phyloP scores from a whole-genome alignment of 257 asterid species.

The Petunia secreta region DNA sequence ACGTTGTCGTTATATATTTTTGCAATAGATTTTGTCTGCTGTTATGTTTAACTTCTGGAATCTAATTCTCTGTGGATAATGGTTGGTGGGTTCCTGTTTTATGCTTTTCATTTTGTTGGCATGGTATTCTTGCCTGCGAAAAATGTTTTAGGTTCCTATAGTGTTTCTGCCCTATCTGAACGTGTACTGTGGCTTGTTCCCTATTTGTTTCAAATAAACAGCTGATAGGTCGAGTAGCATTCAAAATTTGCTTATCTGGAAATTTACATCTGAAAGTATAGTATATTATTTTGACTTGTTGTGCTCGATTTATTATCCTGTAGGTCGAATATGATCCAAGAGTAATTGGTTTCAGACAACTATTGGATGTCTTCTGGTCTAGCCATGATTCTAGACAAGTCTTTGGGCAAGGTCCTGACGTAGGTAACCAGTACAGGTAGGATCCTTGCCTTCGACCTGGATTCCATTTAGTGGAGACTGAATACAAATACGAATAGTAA shows the following conservation, averaged over 20 bases:
- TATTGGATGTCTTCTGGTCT: constrained; percentile 88
- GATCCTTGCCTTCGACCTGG: constrained; percentile 25
- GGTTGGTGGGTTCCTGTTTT: constrained; percentile 5
- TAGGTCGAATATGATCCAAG: constrained; percentile 89
- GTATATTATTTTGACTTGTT: constrained; percentile 21
- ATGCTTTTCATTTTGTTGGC: constrained; percentile 2
- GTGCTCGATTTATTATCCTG: constrained; percentile 27
- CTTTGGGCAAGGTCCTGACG: constrained; percentile 99
- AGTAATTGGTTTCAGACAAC: constrained; percentile 62
- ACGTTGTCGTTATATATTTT: neutral
- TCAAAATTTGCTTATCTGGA: neutral
- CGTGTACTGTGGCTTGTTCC: neutral
- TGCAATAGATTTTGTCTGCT: neutral
- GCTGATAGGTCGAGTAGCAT: constrained; percentile 7
- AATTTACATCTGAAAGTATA: neutral
- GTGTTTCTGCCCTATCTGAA: neutral
- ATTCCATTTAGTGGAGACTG: constrained; percentile 18
- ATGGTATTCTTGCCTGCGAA: constrained; percentile 9
- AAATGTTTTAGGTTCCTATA: neutral
- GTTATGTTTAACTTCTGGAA: neutral
- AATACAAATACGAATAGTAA: constrained; percentile 29
- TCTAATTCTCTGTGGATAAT: neutral
- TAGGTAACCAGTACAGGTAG: constrained; percentile 93
- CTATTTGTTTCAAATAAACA: neutral
- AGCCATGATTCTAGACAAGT: constrained; percentile 97